phyloP scores from a whole-genome alignment of 2,329 filamentous ascomycete genomes.

The Colletotrichum sp. region DNA sequence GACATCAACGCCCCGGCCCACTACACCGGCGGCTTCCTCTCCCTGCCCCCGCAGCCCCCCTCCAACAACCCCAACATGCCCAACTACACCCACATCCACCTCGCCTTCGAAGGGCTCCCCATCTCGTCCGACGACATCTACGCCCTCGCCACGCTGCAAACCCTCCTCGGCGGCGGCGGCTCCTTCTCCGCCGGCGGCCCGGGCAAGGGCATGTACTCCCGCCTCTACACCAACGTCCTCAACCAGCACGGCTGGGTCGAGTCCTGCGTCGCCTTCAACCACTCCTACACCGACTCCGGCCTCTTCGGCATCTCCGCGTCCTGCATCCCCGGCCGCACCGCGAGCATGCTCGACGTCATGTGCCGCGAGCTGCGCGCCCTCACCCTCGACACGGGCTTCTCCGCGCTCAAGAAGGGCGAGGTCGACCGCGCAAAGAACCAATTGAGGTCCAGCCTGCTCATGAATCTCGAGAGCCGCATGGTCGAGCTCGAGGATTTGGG shows the following conservation, averaged over 20 bases:
- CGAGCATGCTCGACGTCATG: conserved; percentile 91
- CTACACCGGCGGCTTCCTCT: conserved; percentile 94
- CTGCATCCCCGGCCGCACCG: conserved; percentile 79
- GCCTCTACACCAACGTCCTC: conserved; percentile 95
- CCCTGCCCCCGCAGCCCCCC: conserved; percentile 79
- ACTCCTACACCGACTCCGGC: conserved; percentile 94
- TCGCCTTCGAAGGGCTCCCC: conserved; percentile 93
- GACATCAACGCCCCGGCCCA: conserved; percentile 71
- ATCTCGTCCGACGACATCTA: conserved; percentile 94
- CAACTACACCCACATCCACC: conserved; percentile 87
- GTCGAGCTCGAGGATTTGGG: conserved; percentile 97
- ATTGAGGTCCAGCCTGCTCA: conserved; percentile 84
- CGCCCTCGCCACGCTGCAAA: conserved; percentile 92
- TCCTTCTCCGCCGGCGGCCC: conserved; percentile 97
- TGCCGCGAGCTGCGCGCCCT: conserved; percentile 85
- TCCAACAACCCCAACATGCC: conserved; percentile 79
- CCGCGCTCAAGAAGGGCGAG: conserved; percentile 74
- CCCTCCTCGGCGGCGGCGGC: conserved; percentile 91
- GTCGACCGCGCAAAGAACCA: conserved; percentile 97
- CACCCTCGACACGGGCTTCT: conserved; percentile 76
- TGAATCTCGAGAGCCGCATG: conserved; percentile 98
- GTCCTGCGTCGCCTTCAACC: conserved; percentile 94
- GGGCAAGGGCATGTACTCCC: conserved; percentile 98
- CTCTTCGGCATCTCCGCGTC: conserved; percentile 92
- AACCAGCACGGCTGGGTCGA: conserved; percentile 99